phyloP scores from a whole-genome alignment of 805 yeast species.

The Priceomyces melissophilus region DNA sequence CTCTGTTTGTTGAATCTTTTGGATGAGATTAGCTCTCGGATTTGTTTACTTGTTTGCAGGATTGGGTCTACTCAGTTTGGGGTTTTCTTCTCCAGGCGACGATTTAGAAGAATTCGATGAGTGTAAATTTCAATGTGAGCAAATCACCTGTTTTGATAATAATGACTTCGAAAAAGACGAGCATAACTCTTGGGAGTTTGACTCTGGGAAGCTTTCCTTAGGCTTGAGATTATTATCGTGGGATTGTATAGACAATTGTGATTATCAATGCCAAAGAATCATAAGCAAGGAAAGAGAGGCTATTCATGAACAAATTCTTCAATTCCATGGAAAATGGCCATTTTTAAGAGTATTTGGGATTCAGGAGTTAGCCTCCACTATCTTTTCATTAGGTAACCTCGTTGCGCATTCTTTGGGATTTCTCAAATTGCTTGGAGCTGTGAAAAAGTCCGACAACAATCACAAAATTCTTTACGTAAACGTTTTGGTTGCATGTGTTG shows the following conservation, averaged over 20 bases:
- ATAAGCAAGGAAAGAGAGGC: constrained; percentile 55
- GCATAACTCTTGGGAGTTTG: constrained; percentile 33
- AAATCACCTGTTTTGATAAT: constrained; percentile 30
- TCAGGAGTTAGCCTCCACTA: constrained; percentile 78
- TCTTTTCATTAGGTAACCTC: constrained; percentile 62
- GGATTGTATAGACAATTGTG: constrained; percentile 81
- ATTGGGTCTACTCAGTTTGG: too few relatives aligned
- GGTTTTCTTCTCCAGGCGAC: constrained; percentile 57
- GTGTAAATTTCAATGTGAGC: constrained; percentile 51
- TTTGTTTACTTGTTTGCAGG: too few relatives aligned
- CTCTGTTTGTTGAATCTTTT: too few relatives aligned
- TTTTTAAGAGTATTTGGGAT: constrained; percentile 71
- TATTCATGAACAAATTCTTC: constrained; percentile 56
- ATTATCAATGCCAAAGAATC: constrained; percentile 84
- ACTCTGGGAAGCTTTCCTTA: constrained; percentile 35
- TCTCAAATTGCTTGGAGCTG: constrained; percentile 21
- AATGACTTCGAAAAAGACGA: constrained; percentile 24
- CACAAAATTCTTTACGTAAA: constrained; percentile 16
- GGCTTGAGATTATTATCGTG: constrained; percentile 53
- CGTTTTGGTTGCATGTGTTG: constrained; percentile 49
- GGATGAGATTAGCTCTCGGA: too few relatives aligned
- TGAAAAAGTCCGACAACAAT: constrained; percentile 3
- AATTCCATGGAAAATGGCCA: constrained; percentile 99
- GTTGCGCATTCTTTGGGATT: constrained; percentile 50
- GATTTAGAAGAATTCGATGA: constrained; percentile 52